Evolutionary conservation across 805 yeast genomes (phyloP).

Genomic region (Teunomyces tritomae): DNA sequence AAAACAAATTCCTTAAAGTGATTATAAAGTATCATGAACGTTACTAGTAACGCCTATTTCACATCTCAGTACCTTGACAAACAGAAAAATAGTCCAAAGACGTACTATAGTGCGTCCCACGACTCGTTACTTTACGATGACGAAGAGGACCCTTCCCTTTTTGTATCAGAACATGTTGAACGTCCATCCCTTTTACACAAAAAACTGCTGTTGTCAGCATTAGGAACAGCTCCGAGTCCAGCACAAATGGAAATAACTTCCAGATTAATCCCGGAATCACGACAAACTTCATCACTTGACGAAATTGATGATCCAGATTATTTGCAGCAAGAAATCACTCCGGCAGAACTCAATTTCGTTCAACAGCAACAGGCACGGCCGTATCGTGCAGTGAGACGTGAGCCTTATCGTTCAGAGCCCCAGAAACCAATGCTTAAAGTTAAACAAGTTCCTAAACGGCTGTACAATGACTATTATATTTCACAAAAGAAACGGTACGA

Average conservation of each 20-base stretch:
- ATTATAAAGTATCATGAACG: slow-evolving; percentile 27
- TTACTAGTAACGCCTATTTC: slow-evolving; percentile 40
- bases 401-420: not conserved
- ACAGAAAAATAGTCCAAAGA: slow-evolving; percentile 9
- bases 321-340: slow-evolving; percentile 34
- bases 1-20: not conserved
- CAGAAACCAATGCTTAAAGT: not conserved
- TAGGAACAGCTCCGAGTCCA: not conserved
- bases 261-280: slow-evolving; percentile 1
- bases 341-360: slow-evolving; percentile 32
- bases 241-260: not conserved
- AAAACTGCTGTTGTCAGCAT: not conserved
- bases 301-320: slow-evolving; percentile 19
- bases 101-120: not conserved
- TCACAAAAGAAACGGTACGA: slow-evolving; percentile 37
- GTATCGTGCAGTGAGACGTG: slow-evolving; percentile 2
- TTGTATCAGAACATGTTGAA: not conserved
- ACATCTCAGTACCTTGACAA: slow-evolving; percentile 35
- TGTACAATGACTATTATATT: slow-evolving; percentile 32
- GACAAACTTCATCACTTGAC: not conserved
- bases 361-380: slow-evolving; percentile 1
- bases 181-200: not conserved
- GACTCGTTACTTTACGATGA: not conserved
- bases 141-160: not conserved
- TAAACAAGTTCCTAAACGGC: slow-evolving; percentile 4